Evolutionary conservation across 2,329 filamentous ascomycete species (phyloP).

Genomic region (Alternaria gansuensis): DNA sequence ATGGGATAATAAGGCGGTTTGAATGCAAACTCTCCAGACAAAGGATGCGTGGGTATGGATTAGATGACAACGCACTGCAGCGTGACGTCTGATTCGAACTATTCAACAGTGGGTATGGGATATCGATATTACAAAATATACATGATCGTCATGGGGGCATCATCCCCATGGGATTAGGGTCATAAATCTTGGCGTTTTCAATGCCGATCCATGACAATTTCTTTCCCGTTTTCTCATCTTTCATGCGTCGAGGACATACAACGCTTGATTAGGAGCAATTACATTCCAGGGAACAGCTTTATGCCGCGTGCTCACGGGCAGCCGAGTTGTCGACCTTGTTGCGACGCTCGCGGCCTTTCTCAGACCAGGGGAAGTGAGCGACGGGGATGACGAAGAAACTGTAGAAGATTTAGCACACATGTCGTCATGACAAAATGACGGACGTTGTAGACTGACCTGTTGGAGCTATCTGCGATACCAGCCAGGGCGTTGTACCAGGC

Average conservation of each 20-base stretch:
- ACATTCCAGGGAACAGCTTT: conserved; percentile 2
- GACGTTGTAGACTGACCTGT: conserved; percentile 52
- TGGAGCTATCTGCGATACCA: conserved; percentile 64
- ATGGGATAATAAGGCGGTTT: background rate
- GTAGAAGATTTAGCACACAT: conserved; percentile 20
- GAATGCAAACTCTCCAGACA: too few relatives aligned
- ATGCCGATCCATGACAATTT: conserved; percentile 4
- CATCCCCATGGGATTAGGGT: background rate
- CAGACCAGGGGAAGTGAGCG: conserved; percentile 92
- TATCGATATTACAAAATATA: conserved; percentile 16
- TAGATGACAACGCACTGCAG: background rate
- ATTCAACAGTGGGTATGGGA: conserved; percentile 16
- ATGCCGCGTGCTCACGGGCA: conserved; percentile 21
- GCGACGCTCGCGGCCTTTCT: conserved; percentile 53
- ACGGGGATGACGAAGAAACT: conserved; percentile 96
- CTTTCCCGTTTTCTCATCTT: background rate
- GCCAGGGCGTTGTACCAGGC: conserved; percentile 66
- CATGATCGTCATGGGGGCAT: conserved; percentile 4
- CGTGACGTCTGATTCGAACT: background rate
- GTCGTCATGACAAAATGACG: background rate
- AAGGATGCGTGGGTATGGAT: background rate
- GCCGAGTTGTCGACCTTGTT: conserved; percentile 55
- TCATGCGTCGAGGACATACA: background rate
- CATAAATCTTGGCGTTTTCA: conserved; percentile 1
- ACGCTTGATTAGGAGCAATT: background rate